phyloP scores from a whole-genome alignment of 345 rosid species.

The Eucalyptus caleyi region DNA sequence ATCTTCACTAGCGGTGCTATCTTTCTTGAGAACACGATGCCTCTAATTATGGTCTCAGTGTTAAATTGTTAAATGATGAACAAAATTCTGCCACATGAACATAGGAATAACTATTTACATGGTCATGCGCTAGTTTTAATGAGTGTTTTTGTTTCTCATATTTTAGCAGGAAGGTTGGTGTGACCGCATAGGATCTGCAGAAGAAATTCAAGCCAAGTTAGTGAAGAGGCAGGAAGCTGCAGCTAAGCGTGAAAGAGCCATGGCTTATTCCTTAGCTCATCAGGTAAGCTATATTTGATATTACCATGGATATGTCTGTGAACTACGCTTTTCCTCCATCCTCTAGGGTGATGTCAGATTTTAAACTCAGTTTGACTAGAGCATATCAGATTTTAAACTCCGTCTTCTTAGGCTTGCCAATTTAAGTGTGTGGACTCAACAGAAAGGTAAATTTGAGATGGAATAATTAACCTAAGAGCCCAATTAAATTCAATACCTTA shows the following conservation, averaged over 20 bases:
- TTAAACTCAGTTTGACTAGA: not conserved
- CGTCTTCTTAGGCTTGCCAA: not conserved
- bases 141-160: not conserved
- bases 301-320: not conserved
- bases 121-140: not conserved
- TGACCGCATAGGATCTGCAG: slow-evolving; percentile 87
- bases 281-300: slow-evolving; percentile 35
- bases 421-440: not conserved
- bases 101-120: not conserved
- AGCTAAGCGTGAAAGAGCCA: slow-evolving; percentile 97
- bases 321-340: not conserved
- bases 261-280: slow-evolving; percentile 97
- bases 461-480: not conserved
- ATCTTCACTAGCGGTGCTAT: not conserved
- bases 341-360: not conserved
- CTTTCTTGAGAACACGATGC: not conserved
- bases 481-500: not conserved
- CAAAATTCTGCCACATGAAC: not conserved
- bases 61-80: not conserved
- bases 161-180: slow-evolving; percentile 89
- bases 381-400: not conserved
- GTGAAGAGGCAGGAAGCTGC: slow-evolving; percentile 96
- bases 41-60: not conserved
- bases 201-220: slow-evolving; percentile 86
- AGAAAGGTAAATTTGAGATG: not conserved